Evolutionary conservation across 306 rosid genomes (phyloP), one percentile per base, ranked within the genome.

Genomic region (Castanea sativa): DNA sequence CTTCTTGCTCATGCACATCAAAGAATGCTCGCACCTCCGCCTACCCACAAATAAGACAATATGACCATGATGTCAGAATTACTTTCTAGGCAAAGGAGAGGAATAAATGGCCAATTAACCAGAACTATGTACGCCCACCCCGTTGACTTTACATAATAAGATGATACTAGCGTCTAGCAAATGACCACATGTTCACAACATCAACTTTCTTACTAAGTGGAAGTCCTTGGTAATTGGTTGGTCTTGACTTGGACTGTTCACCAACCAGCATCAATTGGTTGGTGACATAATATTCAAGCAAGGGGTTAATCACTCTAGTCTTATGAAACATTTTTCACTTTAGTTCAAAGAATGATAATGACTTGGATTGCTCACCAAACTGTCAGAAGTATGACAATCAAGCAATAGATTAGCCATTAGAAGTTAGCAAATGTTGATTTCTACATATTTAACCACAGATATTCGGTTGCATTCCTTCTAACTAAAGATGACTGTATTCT

Each of bases 1-100:
- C 96, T 91, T 91, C 93, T 87, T 91, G 93, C 53, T 91, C 96
- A 21, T 91, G 96, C 57, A 91, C 96, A 30, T 91, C 96, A 53
- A 91, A 91, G 88, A 91, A 91, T 76, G 96, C 96, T 64, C 92
- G 76, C 63, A 91, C 96, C 89, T 91, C 96, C 19, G 90, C 91
- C 96, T 91, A 30, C 57, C 56, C 67, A 43, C 16, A 77, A 53
- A 74, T 76, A 45, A 29, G 33, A 32, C 30, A 72, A 65, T 73
- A 73, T 80, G 38, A 67, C 53, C 70, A 74, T 70, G 13, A 4
- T n/a, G 35, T 4, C 7, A 41, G 45, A 41, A 8, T 41, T 8
- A 41, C 45, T 8, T 41, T 41, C 45, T 41, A 41, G 41, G 25
- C 18, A 18, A 38, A 32, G 27, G n/a, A 6, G 53, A 12, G 53